A percentile compares a stretch with the other conserved stretches of the same genome.
Conservation (phyloP, 140 eudicot species). For the Senecio squalidus region DNA sequence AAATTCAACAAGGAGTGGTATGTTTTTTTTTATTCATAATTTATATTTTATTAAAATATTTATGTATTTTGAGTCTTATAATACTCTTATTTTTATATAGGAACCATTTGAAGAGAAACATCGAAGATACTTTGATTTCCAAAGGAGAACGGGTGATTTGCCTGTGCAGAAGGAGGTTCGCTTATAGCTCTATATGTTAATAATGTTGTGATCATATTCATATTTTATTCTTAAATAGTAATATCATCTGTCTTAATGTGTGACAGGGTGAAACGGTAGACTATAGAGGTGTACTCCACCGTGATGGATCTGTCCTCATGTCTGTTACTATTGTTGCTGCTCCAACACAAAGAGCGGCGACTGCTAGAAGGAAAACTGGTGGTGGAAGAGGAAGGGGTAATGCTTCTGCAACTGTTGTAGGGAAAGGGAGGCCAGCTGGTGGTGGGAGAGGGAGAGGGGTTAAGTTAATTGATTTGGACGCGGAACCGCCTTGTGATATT, state of each 20-base stretch:
- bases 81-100: slow-evolving; percentile 24
- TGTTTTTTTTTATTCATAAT: slow-evolving; percentile 20
- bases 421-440: too few relatives aligned
- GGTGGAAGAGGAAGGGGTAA: too few relatives aligned
- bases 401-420: too few relatives aligned
- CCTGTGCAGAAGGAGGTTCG: slow-evolving; percentile 92
- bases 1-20: slow-evolving; percentile 97
- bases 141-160: slow-evolving; percentile 84
- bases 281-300: slow-evolving; percentile 85
- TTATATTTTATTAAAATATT: neutral
- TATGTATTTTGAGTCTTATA: neutral
- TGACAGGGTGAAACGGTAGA: slow-evolving; percentile 93
- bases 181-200: neutral
- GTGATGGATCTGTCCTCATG: slow-evolving; percentile 98
- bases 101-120: slow-evolving; percentile 89
- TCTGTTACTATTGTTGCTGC: too few relatives aligned
- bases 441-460: too few relatives aligned
- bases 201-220: neutral
- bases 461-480: too few relatives aligned
- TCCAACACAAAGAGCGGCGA: too few relatives aligned
- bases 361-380: too few relatives aligned
- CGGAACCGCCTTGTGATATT: too few relatives aligned
- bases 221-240: slow-evolving; percentile 6
- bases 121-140: slow-evolving; percentile 89
- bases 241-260: neutral